A percentile compares a stretch with the other conserved stretches of the same genome.
phyloP scores from a whole-genome alignment of 139 green algal genomes.

The Tetraselmis chui region DNA sequence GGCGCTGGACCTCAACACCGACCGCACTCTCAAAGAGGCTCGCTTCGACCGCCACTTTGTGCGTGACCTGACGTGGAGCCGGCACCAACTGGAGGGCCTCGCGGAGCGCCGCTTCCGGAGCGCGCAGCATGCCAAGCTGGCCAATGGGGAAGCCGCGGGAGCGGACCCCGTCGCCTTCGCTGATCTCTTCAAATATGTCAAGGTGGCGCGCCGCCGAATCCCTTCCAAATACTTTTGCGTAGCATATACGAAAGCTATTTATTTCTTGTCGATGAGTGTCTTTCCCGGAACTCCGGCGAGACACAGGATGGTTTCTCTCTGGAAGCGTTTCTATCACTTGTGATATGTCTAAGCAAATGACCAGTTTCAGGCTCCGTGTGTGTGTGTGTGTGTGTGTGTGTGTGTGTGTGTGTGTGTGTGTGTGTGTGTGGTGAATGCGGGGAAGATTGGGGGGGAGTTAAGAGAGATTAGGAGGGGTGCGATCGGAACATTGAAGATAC shows the following conservation, averaged over 20 bases:
- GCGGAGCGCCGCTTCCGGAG: constrained; percentile 73
- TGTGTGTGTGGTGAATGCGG: no score
- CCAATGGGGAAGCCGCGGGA: neutral
- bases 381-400: no score
- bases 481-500: no score
- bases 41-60: constrained; percentile 86
- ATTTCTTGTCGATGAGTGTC: no score
- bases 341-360: neutral
- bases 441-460: no score
- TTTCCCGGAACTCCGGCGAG: no score
- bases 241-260: neutral
- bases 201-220: neutral
- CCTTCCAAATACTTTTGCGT: neutral
- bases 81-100: constrained; percentile 87
- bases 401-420: no score
- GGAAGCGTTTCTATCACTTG: neutral
- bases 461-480: no score
- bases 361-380: neutral
- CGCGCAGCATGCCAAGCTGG: constrained; percentile 41
- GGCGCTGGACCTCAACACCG: constrained; percentile 80
- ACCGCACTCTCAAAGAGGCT: constrained; percentile 76
- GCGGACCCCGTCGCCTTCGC: constrained; percentile 37
- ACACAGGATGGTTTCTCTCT: neutral
- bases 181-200: constrained; percentile 78
- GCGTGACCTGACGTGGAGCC: constrained; percentile 76